Percentiles rank a stretch among this genome's conserved stretches.
phyloP scores from a whole-genome alignment of 768 basidiomycete genomes.

The Boletus rubescentipes region DNA sequence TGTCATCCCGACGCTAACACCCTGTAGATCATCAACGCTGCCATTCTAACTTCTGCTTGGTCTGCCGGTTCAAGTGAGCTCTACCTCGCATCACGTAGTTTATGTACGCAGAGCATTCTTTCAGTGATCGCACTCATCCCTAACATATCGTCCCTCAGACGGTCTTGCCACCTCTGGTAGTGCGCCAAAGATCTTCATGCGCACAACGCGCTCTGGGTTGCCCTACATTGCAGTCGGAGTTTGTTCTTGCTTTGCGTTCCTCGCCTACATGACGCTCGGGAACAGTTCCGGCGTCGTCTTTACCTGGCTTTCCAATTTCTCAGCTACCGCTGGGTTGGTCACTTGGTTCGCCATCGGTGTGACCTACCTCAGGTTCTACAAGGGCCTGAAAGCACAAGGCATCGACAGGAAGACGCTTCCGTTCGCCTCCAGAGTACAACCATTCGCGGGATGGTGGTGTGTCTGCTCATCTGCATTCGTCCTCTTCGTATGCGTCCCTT shows the following conservation, averaged over 20 bases:
- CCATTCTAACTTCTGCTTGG: constrained; percentile 1
- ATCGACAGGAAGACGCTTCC: constrained; percentile 48
- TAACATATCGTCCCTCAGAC: constrained; percentile 37
- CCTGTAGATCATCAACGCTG: constrained; percentile 6
- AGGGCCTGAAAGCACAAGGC: constrained; percentile 50
- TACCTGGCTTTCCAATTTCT: constrained; percentile 38
- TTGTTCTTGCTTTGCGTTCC: constrained; percentile 33
- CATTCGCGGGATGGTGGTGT: constrained; percentile 40
- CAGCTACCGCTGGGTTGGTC: constrained; percentile 40
- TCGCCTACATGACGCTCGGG: constrained; percentile 41
- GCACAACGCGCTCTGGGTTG: constrained; percentile 39
- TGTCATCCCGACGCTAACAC: background rate
- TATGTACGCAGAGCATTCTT: background rate
- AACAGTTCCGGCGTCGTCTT: constrained; percentile 40
- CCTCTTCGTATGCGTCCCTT: constrained; percentile 34
- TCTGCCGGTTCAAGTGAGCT: constrained; percentile 6
- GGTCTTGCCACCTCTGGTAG: constrained; percentile 52
- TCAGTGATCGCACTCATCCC: too few species aligned
- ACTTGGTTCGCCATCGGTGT: constrained; percentile 46
- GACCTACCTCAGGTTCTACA: constrained; percentile 46
- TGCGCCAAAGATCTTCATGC: constrained; percentile 51
- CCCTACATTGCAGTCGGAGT: constrained; percentile 42
- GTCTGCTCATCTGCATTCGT: constrained; percentile 26
- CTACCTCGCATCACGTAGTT: constrained; percentile 7
- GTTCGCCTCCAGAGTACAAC: constrained; percentile 41